Evolutionary conservation across 257 asterid species (phyloP).

Genomic region (Anisodus tanguticus): DNA sequence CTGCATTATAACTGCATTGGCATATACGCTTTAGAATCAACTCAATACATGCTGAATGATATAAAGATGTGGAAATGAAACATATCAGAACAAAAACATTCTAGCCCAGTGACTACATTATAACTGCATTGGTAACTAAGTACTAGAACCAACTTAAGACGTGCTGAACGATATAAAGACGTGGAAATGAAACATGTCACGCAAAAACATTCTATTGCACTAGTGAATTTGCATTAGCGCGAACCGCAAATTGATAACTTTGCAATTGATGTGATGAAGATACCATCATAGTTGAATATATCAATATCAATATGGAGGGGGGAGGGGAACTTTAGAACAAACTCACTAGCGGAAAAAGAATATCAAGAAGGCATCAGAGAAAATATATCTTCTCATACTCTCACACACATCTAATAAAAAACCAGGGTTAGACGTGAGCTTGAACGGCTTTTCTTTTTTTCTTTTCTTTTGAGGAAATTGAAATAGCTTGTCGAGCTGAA

Average conservation of each 20-base stretch:
- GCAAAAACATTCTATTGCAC: neutral
- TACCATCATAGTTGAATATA: neutral
- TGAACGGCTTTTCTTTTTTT: neutral
- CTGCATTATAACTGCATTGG: slow-evolving; percentile 63
- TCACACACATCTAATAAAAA: neutral
- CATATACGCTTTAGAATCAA: neutral
- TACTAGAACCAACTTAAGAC: neutral
- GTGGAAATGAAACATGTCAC: neutral
- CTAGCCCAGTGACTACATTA: slow-evolving; percentile 63
- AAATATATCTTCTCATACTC: neutral
- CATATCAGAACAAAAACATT: neutral
- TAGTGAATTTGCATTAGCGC: neutral
- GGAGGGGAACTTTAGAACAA: neutral
- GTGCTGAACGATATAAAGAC: neutral
- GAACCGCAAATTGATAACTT: neutral
- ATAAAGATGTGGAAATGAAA: neutral
- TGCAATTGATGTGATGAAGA: neutral
- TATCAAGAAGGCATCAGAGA: neutral
- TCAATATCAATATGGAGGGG: neutral
- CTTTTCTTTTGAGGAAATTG: neutral
- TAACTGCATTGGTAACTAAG: slow-evolving; percentile 47
- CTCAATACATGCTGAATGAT: neutral
- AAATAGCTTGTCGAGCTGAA: slow-evolving; percentile 1
- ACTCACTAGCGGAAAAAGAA: neutral
- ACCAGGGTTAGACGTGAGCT: neutral